Base-by-base conservation (phyloP, 2,329 filamentous ascomycete species). In the Paracoccidioides lutzii region DNA sequence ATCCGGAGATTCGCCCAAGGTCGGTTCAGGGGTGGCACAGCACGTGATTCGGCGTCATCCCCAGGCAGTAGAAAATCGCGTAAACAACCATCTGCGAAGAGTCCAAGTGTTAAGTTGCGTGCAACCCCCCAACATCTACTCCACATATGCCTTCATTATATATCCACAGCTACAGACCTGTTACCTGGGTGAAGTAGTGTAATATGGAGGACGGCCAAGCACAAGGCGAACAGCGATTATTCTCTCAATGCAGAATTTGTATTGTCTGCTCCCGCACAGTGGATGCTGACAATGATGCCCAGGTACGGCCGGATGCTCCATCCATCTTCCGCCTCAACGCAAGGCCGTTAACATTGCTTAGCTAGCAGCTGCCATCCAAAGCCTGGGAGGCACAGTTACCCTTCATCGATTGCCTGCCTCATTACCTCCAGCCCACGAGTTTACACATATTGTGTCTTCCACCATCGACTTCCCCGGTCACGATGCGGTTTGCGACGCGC, bases 391-490 rank as follows among this genome's bases (percentile, higher is more conserved):
- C 28, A 72, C 73, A 50, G 71, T 76, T 12, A 62, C 75, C 40
- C 67, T 74, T 37, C 70, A 72, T 59, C 59, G 72, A 43, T 65
- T 69, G 2, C 69, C 68, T 8, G 65, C 67, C 12, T 60, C 67
- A 12, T 67, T 70, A 41, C 67, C 68, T 14, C 62, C 70, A 3
- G 66, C 79, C 10, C 64, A 70, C 45, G 69, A 77, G 54, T 74
- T 82, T 58, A 83, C 79, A 5, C 83, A 87, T 67, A 80, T 88
- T 58, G 75, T 88, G 60, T 80, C 90, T 56, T 82, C 84, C 57
- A 91, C 87, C 0, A 87, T 89, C 70, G 90, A 98, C 68, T 98
- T 98, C 63, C 84, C 88, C n/a, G 83, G 91, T 64, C 97, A 93
- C 68, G 76, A 81, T 58, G 78, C 81, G 59, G 84, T 88, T 1